Evolutionary conservation across 257 asterid genomes (phyloP), one percentile per base, ranked within the genome.

Genomic region (Verbascum thapsus): DNA sequence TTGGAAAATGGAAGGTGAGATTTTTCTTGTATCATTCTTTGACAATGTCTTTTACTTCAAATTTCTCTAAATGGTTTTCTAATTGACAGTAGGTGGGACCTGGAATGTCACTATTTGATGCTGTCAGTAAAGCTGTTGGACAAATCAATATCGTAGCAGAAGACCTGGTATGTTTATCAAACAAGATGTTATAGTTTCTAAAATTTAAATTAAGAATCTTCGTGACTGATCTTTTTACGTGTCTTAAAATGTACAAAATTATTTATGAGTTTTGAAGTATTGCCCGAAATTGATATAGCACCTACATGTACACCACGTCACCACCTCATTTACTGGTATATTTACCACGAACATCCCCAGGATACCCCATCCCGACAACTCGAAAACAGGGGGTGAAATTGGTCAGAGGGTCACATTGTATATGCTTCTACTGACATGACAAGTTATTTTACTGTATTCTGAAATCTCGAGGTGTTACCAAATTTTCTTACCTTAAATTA

Each of bases 1-100:
- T 75, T 15, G 99, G 99, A 43, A 71, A 85, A 52, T 94, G 99
- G 99, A 94, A 94, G 95, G 97, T 92, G 74, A 69, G 79, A 63
- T 61, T 53, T 18, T 56, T 63, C 61, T 47, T 61, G 40, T 53
- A 18, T 60, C 53, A 22, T 12, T 42, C 58, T 26, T 61, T 48
- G 62, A 37, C 53, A 23, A 8, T 64, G 64, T 70, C 56, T 58
- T 35, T 69, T 53, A 44, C 58, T 12, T 50, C 34, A 71, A 75
- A 40, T 40, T 50, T 74, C 63, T 48, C 66, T 73, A 71, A 53
- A 71, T 68, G 72, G 44, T 76, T 61, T 48, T 72, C 61, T 73
- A 58, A 50, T 63, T 72, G 84, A 51, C 81, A 65, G 78, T 82
- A 92, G 99, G 95, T 78, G 64, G 99, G 99, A 71, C 99, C 99